Evolutionary conservation across 805 yeast genomes (phyloP).

Genomic region (Torulaspora microellipsoides): DNA sequence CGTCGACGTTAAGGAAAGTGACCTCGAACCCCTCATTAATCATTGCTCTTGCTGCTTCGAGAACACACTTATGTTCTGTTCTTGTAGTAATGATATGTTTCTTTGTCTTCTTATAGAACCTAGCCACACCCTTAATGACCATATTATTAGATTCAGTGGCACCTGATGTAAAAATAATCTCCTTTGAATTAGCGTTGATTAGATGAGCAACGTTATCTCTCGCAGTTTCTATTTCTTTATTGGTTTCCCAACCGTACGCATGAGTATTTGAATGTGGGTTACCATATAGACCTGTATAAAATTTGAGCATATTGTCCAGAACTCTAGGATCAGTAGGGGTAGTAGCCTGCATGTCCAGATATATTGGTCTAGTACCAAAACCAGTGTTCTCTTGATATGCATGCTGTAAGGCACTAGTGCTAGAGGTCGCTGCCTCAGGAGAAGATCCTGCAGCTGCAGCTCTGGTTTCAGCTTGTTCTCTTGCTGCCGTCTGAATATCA

Average conservation of each 20-base stretch:
- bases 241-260: constrained; percentile 98
- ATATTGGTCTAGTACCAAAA: constrained; percentile 82
- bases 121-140: constrained; percentile 92
- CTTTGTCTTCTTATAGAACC: constrained; percentile 86
- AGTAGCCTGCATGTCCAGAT: constrained; percentile 96
- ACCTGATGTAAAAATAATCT: constrained; percentile 93
- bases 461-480: constrained; percentile 26
- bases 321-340: constrained; percentile 98
- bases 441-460: constrained; percentile 15
- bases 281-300: constrained; percentile 90
- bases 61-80: constrained; percentile 98
- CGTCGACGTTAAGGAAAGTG: constrained; percentile 80
- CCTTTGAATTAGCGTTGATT: constrained; percentile 92
- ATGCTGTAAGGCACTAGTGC: constrained; percentile 34
- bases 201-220: constrained; percentile 76
- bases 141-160: constrained; percentile 97
- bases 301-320: constrained; percentile 77
- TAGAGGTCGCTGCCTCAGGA: constrained; percentile 22
- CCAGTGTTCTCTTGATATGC: constrained; percentile 39
- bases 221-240: constrained; percentile 82
- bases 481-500: constrained; percentile 32
- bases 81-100: constrained; percentile 93
- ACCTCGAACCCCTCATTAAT: constrained; percentile 97
- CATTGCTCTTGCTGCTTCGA: constrained; percentile 90
- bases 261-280: constrained; percentile 98